These are phyloP conservation scores for Apium graveolens DNA, from an alignment of 129 eudicot species.

Conservation along the genomic window DNA sequence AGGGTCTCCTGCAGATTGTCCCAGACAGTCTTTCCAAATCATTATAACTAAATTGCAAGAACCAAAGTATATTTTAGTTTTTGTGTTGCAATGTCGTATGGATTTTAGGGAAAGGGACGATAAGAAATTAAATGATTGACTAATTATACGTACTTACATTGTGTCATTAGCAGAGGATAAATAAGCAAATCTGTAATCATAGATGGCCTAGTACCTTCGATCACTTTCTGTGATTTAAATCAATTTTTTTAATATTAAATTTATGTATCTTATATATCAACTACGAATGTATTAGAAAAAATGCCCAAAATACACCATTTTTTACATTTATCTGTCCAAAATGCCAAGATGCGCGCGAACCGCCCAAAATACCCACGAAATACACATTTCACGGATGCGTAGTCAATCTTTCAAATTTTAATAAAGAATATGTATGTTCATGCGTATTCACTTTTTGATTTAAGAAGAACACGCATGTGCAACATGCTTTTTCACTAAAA, in stretches of 20 bases:
- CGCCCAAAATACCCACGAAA: no score
- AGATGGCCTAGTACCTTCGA: not conserved
- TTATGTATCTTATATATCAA: not conserved
- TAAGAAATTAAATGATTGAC: not conserved
- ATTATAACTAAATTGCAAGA: not conserved
- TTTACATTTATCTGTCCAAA: no score
- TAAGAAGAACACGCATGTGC: no score
- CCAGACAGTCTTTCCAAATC: not conserved
- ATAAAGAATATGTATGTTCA: no score
- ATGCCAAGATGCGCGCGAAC: no score
- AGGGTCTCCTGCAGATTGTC: not conserved
- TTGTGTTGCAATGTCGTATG: not conserved
- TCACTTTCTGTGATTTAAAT: not conserved
- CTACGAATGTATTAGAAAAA: no score
- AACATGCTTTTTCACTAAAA: no score
- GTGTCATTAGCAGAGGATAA: not conserved
- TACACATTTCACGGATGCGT: no score
- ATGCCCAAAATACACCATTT: no score
- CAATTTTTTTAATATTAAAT: not conserved
- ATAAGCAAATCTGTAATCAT: not conserved
- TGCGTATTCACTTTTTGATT: no score
- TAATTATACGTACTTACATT: no score
- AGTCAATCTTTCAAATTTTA: no score
- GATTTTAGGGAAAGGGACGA: not conserved
- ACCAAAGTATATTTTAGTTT: not conserved